Base-by-base conservation (phyloP, 73 alveolate species). In the Loxodes magnus region DNA sequence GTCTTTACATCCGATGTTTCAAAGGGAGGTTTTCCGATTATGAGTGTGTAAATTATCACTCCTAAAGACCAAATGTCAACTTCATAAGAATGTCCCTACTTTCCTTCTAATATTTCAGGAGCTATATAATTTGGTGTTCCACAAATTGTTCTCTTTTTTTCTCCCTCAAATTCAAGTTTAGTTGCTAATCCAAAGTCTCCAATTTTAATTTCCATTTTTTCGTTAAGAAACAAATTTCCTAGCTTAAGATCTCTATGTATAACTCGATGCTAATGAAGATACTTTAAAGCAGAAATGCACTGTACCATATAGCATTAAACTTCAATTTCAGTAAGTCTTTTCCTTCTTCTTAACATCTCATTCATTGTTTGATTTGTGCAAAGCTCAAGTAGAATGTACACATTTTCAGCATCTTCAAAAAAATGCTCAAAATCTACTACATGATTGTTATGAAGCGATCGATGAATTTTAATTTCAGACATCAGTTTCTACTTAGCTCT, bases 391-490 rank as follows among this genome's bases (percentile, higher is more conserved):
- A 76, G 42, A 28, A 76, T 56, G 46, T 76, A 76, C 6, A 76
- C 39, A 51, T 55, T 58, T 2, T 76, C 88, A 14, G 43, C 34
- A 39, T 76, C 88, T 60, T 76, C 84, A 19, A 76, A 72, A 60
- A 48, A 97, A 82, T 89, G 97, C 52, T 88, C 96, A 71, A 88
- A 92, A 21, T 88, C 85, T 2, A 88, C 98, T 12, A 92, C 78
- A 62, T 92, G 72, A 6, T 77, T 66, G 60, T 92, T 92, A 56
- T 88, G 90, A 34, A 90, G 64, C 28, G 94, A 68, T 61, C 90
- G 74, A 77, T 92, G 98, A 31, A 92, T 84, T 59, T 92, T 92
- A 46, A 92, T 92, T 65, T 92, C 98, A 42, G 92, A 74, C 81
- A 84, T 85, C 38, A 92, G 84, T 71, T 89, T 89, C 74, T 85